A percentile compares a stretch with the other conserved stretches of the same genome.
Conservation (phyloP, 169 alveolate species). For the Plasmodium malariae region DNA sequence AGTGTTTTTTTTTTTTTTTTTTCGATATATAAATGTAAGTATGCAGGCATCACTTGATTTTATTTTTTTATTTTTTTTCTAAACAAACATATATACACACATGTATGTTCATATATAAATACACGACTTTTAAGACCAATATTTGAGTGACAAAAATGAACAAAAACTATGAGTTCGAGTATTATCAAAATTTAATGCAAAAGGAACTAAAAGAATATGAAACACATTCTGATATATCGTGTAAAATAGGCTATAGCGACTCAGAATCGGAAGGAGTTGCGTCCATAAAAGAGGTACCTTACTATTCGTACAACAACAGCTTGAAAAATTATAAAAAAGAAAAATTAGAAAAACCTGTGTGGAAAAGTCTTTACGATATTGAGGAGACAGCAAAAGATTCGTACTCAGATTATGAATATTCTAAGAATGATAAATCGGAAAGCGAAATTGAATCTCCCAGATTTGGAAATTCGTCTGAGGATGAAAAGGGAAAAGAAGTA, state of each 20-base stretch:
- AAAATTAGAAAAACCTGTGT: slow-evolving; percentile 65
- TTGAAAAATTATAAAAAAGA: slow-evolving; percentile 54
- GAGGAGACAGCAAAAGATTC: slow-evolving; percentile 72
- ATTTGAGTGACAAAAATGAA: slow-evolving; percentile 27
- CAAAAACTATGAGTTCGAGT: slow-evolving; percentile 30
- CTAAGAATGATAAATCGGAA: slow-evolving; percentile 26
- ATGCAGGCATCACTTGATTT: no score
- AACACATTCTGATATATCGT: slow-evolving; percentile 65
- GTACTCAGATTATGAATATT: slow-evolving; percentile 56
- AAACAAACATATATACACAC: background rate
- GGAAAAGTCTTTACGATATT: slow-evolving; percentile 68
- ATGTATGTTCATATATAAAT: background rate
- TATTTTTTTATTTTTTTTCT: background rate
- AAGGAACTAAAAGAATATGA: slow-evolving; percentile 46
- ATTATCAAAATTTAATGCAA: slow-evolving; percentile 18
- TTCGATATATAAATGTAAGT: no score
- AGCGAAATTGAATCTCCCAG: slow-evolving; percentile 59
- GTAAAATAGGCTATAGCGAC: slow-evolving; percentile 72
- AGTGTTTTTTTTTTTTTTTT: no score
- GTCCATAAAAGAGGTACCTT: slow-evolving; percentile 59
- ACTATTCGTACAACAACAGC: slow-evolving; percentile 33
- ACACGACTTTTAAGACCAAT: background rate
- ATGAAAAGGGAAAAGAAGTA: background rate
- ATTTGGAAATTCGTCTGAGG: slow-evolving; percentile 63
- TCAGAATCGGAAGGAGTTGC: slow-evolving; percentile 78